Conservation (phyloP, 495 filamentous ascomycete genomes). For the Lasiosphaeriaceae sp. region DNA sequence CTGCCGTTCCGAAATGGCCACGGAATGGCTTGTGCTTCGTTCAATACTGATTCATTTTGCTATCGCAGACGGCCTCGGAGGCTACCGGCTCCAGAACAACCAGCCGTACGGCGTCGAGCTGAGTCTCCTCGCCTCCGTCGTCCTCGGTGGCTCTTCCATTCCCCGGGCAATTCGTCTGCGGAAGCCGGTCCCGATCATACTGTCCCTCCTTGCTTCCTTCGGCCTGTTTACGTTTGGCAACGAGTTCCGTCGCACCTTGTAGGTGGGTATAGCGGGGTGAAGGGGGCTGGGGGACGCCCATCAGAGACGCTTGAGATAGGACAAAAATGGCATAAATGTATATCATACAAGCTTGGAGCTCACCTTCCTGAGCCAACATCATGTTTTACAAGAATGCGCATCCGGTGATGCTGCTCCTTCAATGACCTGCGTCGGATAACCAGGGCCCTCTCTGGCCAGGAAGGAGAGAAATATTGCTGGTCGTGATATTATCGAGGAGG, state of each 20-base stretch:
- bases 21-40: not conserved
- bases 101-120: slow-evolving; percentile 72
- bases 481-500: not conserved
- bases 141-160: slow-evolving; percentile 77
- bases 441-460: not conserved
- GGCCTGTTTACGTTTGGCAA: slow-evolving; percentile 59
- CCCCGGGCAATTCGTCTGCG: slow-evolving; percentile 75
- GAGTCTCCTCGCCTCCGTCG: slow-evolving; percentile 70
- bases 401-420: too few species aligned
- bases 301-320: not conserved
- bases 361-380: not conserved
- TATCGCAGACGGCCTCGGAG: slow-evolving; percentile 59
- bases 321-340: slow-evolving; percentile 17
- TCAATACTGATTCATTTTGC: not conserved
- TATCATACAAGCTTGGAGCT: not conserved
- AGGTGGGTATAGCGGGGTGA: slow-evolving; percentile 11
- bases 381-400: not conserved
- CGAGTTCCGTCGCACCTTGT: slow-evolving; percentile 43
- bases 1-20: slow-evolving; percentile 13
- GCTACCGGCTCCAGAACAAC: slow-evolving; percentile 60
- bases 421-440: not conserved
- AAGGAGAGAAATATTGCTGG: too few species aligned
- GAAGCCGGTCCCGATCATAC: slow-evolving; percentile 71
- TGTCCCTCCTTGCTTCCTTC: slow-evolving; percentile 61
- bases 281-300: not conserved